These are phyloP conservation scores for Boletus subcaerulescens DNA, from an alignment of 768 basidiomycete species.

Conservation along the genomic window DNA sequence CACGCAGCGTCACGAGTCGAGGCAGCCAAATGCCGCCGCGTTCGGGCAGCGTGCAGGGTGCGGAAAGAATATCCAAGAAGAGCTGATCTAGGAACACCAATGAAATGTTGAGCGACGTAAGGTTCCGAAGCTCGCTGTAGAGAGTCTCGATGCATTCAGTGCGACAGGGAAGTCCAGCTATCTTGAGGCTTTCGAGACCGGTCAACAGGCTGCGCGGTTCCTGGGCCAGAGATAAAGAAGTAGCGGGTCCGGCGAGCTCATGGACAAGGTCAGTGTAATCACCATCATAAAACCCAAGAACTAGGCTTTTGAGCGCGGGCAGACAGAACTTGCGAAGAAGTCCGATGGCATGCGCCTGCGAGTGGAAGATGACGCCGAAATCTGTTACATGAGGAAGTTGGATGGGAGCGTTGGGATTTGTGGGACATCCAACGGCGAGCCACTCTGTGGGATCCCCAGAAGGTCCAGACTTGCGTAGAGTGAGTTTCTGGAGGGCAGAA, in stretches of 20 bases:
- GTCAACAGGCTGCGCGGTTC: slow-evolving; percentile 37
- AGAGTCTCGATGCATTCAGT: slow-evolving; percentile 29
- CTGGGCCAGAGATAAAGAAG: slow-evolving; percentile 29
- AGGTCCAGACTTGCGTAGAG: slow-evolving; percentile 59
- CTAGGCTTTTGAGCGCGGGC: slow-evolving; percentile 36
- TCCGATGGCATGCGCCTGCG: slow-evolving; percentile 39
- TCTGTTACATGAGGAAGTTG: slow-evolving; percentile 25
- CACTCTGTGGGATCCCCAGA: slow-evolving; percentile 40
- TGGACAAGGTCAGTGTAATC: slow-evolving; percentile 52
- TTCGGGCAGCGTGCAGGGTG: not conserved
- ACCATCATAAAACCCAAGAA: slow-evolving; percentile 51
- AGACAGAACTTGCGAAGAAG: slow-evolving; percentile 28
- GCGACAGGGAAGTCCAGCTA: slow-evolving; percentile 49
- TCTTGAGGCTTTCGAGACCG: slow-evolving; percentile 49
- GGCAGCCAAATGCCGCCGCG: slow-evolving; percentile 40
- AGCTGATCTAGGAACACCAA: no score
- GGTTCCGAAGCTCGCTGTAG: slow-evolving; percentile 45
- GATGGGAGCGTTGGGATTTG: slow-evolving; percentile 27
- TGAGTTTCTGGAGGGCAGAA: slow-evolving; percentile 51
- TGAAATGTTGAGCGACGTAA: slow-evolving; percentile 38
- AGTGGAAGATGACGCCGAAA: slow-evolving; percentile 51
- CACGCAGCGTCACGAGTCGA: slow-evolving; percentile 46
- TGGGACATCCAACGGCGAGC: slow-evolving; percentile 21
- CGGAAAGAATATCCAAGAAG: slow-evolving; percentile 27
- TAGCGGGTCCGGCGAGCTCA: slow-evolving; percentile 34